Evolutionary conservation across 306 rosid genomes (phyloP), one percentile per base, ranked within the genome.

Genomic region (Castanea crenata): DNA sequence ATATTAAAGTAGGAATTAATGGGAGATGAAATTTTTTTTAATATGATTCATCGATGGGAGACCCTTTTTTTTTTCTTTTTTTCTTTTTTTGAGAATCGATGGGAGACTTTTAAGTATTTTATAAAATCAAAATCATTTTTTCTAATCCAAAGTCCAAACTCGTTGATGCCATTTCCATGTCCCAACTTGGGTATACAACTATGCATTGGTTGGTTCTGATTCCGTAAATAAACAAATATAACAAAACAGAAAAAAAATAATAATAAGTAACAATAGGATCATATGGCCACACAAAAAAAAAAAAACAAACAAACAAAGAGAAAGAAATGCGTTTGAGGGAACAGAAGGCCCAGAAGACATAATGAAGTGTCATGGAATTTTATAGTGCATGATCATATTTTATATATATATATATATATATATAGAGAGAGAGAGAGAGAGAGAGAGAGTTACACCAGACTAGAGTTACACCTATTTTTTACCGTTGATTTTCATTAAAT

Each of bases 281-380:
- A 25, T 25, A 25, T 25, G 27, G 27, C 27, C 27, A n/a, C 55
- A 13, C 23, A 46, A n/a, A 27, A 10, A 29, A 64, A 67, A 4
- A 14, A 29, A 3, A 9, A 27, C 51, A 69, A 15, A 8, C 67
- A 62, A 31, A 59, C 11, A 7, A 38, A 7, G 46, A 7, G 46
- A 38, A 38, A 38, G 11, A 3, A 29, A 70, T 25, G 68, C 32
- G 23, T 58, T 64, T 64, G 11, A 21, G 52, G 32, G 35, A 15
- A 23, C 25, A 52, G 41, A 67, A 73, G 71, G 77, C 52, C 38
- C 76, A 79, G 73, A 38, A 44, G 35, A n/a, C 31, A 55, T 5
- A 61, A 15, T 68, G 79, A 68, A 13, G 79, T 74, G 75, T 80
- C 79, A 11, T 6, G 72, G 78, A 79, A 83, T 73, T 84, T 80